Evolutionary conservation across 495 filamentous ascomycete species (phyloP).

Genomic region (Neurospora sp.): DNA sequence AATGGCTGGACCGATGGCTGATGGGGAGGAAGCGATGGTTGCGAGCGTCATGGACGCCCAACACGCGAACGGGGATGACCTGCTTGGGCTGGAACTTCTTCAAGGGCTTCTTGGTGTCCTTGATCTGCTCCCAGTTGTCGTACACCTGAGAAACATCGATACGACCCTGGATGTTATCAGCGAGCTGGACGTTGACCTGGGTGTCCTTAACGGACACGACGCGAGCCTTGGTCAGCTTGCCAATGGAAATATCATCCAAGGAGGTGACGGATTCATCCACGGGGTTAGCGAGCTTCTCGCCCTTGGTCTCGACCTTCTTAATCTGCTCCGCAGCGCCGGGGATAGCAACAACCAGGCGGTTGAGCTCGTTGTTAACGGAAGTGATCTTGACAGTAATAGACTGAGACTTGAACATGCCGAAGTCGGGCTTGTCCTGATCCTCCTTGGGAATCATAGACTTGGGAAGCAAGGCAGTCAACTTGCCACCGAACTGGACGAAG

Average conservation of each 20-base stretch:
- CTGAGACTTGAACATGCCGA: constrained; percentile 64
- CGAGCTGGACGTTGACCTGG: constrained; percentile 82
- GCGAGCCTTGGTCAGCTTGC: constrained; percentile 67
- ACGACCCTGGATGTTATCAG: constrained; percentile 82
- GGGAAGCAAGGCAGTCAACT: constrained; percentile 64
- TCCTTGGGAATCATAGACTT: constrained; percentile 65
- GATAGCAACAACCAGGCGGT: constrained; percentile 30
- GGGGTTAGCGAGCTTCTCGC: constrained; percentile 41
- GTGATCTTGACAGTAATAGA: constrained; percentile 59
- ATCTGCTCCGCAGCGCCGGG: constrained; percentile 16
- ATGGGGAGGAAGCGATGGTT: constrained; percentile 91
- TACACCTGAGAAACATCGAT: constrained; percentile 85
- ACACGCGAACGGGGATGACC: constrained; percentile 59
- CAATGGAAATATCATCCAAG: constrained; percentile 60
- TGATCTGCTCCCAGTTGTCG: constrained; percentile 76
- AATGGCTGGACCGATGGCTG: constrained; percentile 66
- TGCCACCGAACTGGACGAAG: constrained; percentile 75
- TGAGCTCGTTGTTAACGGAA: constrained; percentile 48
- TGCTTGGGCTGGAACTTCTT: constrained; percentile 60
- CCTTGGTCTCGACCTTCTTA: constrained; percentile 11
- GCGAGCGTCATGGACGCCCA: constrained; percentile 81
- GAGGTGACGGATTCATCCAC: constrained; percentile 56
- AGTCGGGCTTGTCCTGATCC: constrained; percentile 53
- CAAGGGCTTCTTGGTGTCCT: constrained; percentile 69
- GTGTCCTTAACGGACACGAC: constrained; percentile 75